Evolutionary conservation across 169 alveolate species (phyloP).

Genomic region (Eimeria zaria): DNA sequence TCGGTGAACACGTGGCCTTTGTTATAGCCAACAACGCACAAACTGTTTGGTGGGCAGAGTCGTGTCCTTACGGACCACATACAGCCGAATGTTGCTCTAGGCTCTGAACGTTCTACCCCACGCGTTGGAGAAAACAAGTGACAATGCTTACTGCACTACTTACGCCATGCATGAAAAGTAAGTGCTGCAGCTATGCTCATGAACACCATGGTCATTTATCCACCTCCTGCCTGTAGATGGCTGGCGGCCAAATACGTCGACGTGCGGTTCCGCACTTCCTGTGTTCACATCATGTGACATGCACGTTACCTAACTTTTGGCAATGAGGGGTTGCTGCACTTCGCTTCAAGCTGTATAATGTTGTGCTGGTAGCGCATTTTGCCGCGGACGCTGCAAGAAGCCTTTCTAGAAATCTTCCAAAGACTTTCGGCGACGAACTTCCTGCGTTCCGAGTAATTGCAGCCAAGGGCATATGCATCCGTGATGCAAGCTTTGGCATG

Average conservation of each 20-base stretch:
- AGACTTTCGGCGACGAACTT: neutral
- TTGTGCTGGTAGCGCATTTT: neutral
- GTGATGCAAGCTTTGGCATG: neutral
- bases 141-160: neutral
- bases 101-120: neutral
- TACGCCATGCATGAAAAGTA: neutral
- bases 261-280: neutral
- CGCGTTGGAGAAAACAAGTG: neutral
- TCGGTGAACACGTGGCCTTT: neutral
- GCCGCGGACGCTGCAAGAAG: neutral
- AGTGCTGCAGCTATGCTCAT: neutral
- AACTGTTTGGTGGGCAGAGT: neutral
- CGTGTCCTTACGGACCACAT: neutral
- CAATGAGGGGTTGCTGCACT: neutral
- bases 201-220: neutral
- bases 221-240: neutral
- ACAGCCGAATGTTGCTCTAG: neutral
- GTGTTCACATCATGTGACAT: neutral
- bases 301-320: neutral
- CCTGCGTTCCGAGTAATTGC: neutral
- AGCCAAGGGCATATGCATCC: neutral
- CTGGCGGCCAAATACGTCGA: neutral
- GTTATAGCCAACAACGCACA: neutral
- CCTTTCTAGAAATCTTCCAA: neutral
- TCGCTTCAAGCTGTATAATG: neutral